Evolutionary conservation across 495 filamentous ascomycete species (phyloP).

Genomic region (Mytilinidion resinicola): DNA sequence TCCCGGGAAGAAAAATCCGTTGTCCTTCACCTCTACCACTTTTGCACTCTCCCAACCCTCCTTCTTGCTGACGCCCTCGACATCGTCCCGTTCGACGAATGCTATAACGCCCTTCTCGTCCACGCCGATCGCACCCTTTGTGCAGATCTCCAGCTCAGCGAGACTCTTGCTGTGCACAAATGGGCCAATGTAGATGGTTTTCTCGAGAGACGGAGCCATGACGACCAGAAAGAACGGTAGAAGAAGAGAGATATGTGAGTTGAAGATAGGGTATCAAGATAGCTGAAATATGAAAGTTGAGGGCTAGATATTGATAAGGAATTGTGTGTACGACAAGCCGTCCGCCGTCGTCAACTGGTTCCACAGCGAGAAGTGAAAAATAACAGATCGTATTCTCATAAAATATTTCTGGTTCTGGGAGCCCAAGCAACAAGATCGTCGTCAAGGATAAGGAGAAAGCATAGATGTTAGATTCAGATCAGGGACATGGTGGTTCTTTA

Average conservation of each 20-base stretch:
- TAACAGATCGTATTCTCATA: too few relatives aligned
- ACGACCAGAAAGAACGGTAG: neutral
- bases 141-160: slow-evolving; percentile 50
- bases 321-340: too few relatives aligned
- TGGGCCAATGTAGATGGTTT: slow-evolving; percentile 43
- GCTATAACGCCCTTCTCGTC: slow-evolving; percentile 59
- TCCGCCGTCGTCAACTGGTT: too few relatives aligned
- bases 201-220: neutral
- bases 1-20: slow-evolving; percentile 83
- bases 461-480: too few relatives aligned
- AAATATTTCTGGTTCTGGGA: too few relatives aligned
- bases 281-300: neutral
- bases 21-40: slow-evolving; percentile 30
- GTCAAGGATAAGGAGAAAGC: too few relatives aligned
- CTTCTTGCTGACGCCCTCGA: slow-evolving; percentile 39
- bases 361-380: too few relatives aligned
- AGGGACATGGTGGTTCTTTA: too few relatives aligned
- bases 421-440: too few relatives aligned
- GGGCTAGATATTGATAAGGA: too few relatives aligned
- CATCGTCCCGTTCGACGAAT: slow-evolving; percentile 43
- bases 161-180: slow-evolving; percentile 55
- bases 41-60: slow-evolving; percentile 42
- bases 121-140: slow-evolving; percentile 61
- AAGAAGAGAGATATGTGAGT: neutral
- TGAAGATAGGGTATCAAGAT: neutral